Base-by-base conservation (phyloP, 2,329 filamentous ascomycete genomes). In the Sclerotinia borealis region DNA sequence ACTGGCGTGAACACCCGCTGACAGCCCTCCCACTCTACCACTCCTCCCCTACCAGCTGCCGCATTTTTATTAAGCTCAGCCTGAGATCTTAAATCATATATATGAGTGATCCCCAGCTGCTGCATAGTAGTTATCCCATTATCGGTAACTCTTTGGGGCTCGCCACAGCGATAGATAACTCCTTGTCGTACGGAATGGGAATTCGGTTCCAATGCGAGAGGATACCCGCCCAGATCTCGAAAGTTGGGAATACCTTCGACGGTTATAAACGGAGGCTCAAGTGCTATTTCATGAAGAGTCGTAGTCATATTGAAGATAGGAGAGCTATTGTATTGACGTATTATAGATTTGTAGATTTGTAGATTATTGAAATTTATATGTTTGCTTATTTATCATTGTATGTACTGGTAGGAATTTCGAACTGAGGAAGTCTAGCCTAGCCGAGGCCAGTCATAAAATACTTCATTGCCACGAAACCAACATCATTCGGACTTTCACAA, bases 61-160 rank as follows among this genome's bases (percentile, higher is more conserved):
- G 76, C 67, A 71, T 77, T 70, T 70, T 76, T 72, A 62, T 81
- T 75, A 59, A 90, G 82, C 76, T 91, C 87, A 22, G 78, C 76
- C 22, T 76, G 75, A 31, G 84, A 88, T 61, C 90, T 82, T 11
- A 92, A 78, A 76, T 92, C 89, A 73, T 86, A 92, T 59, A 90
- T 81, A 66, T 81, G 79, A 29, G 78, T 80, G 68, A 93, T 83
- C n/a, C 83, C 81, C 60, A 91, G 77, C 6, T 74, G 68, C 36
- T 78, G 78, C 64, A 90, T 78, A 49, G 77, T 79, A 9, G 75
- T 70, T 8, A 84, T 75, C 19, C 86, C 86, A 29, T 79, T 76
- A 31, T 79, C 73, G 1, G 83, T 84, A 45, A 88, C 77, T 63
- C 77, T 77, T 22, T 82, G 83, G 19, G 88, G 85, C 68, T 91